Evolutionary conservation across 2,329 filamentous ascomycete genomes (phyloP).

Genomic region (Zymoseptoria crescenta): DNA sequence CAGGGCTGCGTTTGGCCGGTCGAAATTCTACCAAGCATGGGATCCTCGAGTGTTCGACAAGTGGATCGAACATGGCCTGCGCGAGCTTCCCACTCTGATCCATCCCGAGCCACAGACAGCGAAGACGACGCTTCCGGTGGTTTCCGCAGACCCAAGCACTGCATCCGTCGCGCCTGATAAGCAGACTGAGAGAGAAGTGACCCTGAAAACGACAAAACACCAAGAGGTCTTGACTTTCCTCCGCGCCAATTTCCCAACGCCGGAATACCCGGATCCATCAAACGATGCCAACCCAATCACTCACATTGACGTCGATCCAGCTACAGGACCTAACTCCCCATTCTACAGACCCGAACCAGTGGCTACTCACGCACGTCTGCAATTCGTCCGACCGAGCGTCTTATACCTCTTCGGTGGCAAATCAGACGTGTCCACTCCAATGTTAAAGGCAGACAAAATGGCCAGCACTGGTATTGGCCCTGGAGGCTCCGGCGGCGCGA

Average conservation of each 20-base stretch:
- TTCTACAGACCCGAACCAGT: conserved; percentile 62
- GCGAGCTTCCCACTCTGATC: conserved; percentile 53
- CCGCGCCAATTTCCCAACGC: conserved; percentile 46
- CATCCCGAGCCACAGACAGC: conserved; percentile 36
- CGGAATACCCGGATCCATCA: conserved; percentile 22
- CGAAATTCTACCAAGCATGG: conserved; percentile 74
- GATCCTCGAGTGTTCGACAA: conserved; percentile 68
- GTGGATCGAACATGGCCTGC: conserved; percentile 67
- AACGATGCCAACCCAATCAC: conserved; percentile 32
- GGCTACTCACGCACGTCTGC: conserved; percentile 50
- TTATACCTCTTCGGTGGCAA: conserved; percentile 61
- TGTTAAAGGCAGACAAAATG: conserved; percentile 52
- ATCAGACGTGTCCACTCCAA: conserved; percentile 49
- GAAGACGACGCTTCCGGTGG: conserved; percentile 20
- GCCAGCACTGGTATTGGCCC: conserved; percentile 55
- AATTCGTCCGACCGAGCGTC: conserved; percentile 54
- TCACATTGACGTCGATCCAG: conserved; percentile 35
- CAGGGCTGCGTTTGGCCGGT: conserved; percentile 56
- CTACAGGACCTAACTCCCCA: conserved; percentile 31
- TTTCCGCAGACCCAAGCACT: conserved; percentile 20
- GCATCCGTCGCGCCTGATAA: conserved; percentile 13
- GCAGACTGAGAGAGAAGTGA: conserved; percentile 46
- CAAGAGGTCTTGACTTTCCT: conserved; percentile 79
- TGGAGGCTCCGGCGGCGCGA: conserved; percentile 59
- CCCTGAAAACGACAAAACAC: conserved; percentile 73